A percentile compares a stretch with the other conserved stretches of the same genome.
phyloP scores from a whole-genome alignment of 768 basidiomycete species.

The Russula lepida region DNA sequence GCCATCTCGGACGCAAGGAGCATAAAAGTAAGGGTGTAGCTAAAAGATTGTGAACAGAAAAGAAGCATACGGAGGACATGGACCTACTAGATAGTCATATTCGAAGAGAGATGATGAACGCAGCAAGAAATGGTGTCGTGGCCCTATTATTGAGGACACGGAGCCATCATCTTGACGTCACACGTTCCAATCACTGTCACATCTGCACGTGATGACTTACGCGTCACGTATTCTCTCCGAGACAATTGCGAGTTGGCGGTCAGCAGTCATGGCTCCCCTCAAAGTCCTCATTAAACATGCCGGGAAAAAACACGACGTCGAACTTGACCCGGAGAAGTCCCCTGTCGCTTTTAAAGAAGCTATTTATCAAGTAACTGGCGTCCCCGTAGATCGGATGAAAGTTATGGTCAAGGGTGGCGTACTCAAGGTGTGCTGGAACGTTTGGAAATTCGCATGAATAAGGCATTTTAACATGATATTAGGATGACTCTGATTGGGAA shows the following conservation, averaged over 20 bases:
- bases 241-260: background rate
- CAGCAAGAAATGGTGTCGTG: background rate
- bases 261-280: slow-evolving; percentile 49
- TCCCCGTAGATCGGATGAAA: slow-evolving; percentile 91
- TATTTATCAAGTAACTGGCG: slow-evolving; percentile 74
- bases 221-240: slow-evolving; percentile 1
- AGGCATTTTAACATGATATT: background rate
- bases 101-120: slow-evolving; percentile 3
- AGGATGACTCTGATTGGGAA: slow-evolving; percentile 85
- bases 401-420: slow-evolving; percentile 92
- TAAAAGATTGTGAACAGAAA: slow-evolving; percentile 24
- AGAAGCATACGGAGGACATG: background rate
- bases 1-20: slow-evolving; percentile 80
- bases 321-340: slow-evolving; percentile 64
- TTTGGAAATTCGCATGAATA: background rate
- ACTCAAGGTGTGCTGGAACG: slow-evolving; percentile 56
- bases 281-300: slow-evolving; percentile 85
- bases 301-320: slow-evolving; percentile 65
- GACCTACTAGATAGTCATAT: slow-evolving; percentile 44
- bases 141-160: background rate
- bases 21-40: slow-evolving; percentile 73
- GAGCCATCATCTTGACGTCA: slow-evolving; percentile 4
- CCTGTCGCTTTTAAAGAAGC: slow-evolving; percentile 73
- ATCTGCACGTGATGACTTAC: slow-evolving; percentile 11
- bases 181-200: background rate